These are phyloP conservation scores for Ganoderma boninense DNA, from an alignment of 1,284 basidiomycete genomes.

Conservation along the genomic window DNA sequence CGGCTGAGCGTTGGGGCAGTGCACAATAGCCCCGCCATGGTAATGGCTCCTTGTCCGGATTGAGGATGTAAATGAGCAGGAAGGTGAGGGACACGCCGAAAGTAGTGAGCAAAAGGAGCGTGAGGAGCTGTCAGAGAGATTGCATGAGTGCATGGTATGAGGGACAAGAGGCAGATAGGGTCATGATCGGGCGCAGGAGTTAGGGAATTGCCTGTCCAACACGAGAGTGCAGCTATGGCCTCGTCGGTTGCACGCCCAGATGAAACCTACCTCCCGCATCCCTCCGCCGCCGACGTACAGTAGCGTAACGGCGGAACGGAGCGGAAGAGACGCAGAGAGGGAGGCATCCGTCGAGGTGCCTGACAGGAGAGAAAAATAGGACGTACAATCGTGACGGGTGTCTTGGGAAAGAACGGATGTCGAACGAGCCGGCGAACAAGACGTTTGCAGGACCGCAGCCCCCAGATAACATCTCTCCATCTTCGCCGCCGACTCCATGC, in stretches of 20 bases:
- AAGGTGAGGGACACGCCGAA: slow-evolving; percentile 83
- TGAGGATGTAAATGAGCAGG: slow-evolving; percentile 90
- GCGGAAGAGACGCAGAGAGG: not conserved
- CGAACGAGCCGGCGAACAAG: slow-evolving; percentile 65
- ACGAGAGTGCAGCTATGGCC: not conserved
- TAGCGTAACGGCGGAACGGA: not conserved
- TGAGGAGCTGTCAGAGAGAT: slow-evolving; percentile 60
- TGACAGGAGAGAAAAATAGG: not conserved
- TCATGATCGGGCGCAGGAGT: not conserved
- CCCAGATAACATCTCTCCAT: slow-evolving; percentile 45
- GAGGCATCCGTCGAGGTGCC: not conserved
- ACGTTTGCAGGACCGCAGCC: slow-evolving; percentile 58
- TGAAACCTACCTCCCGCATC: not conserved
- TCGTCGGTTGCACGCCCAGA: not conserved
- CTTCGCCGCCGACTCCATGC: slow-evolving; percentile 41
- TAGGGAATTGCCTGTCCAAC: not conserved
- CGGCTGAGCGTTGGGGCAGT: slow-evolving; percentile 56
- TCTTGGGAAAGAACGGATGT: slow-evolving; percentile 82
- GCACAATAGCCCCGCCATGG: slow-evolving; percentile 96
- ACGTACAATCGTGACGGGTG: slow-evolving; percentile 83
- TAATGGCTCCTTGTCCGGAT: slow-evolving; percentile 94
- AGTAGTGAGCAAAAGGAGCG: slow-evolving; percentile 74
- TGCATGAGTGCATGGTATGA: slow-evolving; percentile 6
- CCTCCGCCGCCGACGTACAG: not conserved
- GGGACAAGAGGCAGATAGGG: not conserved